phyloP scores from a whole-genome alignment of 1,284 basidiomycete genomes.

The Xerocomus nothofagi region DNA sequence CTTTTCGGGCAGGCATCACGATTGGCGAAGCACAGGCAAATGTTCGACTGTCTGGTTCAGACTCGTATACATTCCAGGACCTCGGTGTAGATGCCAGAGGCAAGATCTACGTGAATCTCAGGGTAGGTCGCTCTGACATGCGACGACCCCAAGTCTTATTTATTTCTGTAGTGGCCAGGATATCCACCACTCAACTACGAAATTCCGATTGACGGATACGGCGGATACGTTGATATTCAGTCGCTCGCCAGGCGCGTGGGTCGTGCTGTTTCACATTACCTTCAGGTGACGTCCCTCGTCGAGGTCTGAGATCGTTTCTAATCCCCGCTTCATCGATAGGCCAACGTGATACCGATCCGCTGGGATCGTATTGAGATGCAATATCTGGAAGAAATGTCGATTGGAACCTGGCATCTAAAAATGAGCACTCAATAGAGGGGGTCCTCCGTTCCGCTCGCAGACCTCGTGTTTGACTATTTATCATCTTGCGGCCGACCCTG shows the following conservation, averaged over 20 bases:
- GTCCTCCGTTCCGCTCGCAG: slow-evolving; percentile 3
- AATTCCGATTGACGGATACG: slow-evolving; percentile 68
- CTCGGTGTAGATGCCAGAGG: slow-evolving; percentile 59
- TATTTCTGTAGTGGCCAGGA: slow-evolving; percentile 59
- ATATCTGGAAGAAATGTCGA: slow-evolving; percentile 66
- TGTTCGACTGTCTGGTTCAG: slow-evolving; percentile 57
- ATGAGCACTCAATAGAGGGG: slow-evolving; percentile 41
- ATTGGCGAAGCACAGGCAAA: slow-evolving; percentile 70
- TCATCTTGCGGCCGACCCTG: slow-evolving; percentile 5
- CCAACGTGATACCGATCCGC: slow-evolving; percentile 63
- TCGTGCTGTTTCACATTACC: slow-evolving; percentile 70
- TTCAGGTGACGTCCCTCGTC: slow-evolving; percentile 50
- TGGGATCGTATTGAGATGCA: slow-evolving; percentile 71
- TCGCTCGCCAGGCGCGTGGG: slow-evolving; percentile 68
- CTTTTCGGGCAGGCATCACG: slow-evolving; percentile 62
- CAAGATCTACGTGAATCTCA: slow-evolving; percentile 60
- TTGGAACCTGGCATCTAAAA: slow-evolving; percentile 67
- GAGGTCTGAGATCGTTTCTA: slow-evolving; percentile 8
- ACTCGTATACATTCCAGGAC: slow-evolving; percentile 60
- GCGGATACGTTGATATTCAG: slow-evolving; percentile 61
- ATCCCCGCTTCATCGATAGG: slow-evolving; percentile 35
- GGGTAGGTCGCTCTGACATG: slow-evolving; percentile 41
- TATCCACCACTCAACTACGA: slow-evolving; percentile 72
- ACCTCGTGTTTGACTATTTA: slow-evolving; percentile 8
- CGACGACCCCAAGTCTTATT: neutral